These are phyloP conservation scores for Schizochytrium sp. DNA, from an alignment of 108 stramenopile species.

Conservation along the genomic window DNA sequence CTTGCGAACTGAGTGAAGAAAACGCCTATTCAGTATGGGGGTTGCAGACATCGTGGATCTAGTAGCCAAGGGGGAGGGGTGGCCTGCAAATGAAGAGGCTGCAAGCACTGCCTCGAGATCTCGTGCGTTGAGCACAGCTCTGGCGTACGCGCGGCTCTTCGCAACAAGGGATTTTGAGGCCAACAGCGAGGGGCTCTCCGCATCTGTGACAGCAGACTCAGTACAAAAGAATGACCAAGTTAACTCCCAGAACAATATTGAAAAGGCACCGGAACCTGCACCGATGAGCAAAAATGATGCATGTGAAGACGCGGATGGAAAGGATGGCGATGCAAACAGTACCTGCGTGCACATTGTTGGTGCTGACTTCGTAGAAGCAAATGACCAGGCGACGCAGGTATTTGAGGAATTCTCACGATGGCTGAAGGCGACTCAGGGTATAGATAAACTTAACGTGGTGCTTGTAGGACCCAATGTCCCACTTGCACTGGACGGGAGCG, in stretches of 20 bases:
- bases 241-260: too few species aligned
- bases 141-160: neutral
- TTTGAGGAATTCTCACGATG: neutral
- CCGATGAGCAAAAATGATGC: too few species aligned
- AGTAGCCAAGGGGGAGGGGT: neutral
- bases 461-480: conserved; percentile 40
- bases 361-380: conserved; percentile 44
- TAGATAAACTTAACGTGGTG: neutral
- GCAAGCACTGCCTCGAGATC: neutral
- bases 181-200: neutral
- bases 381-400: neutral
- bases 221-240: neutral
- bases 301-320: too few species aligned
- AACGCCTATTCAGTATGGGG: neutral
- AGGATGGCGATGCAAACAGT: too few species aligned
- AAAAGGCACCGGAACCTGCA: too few species aligned
- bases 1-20: neutral
- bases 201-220: neutral
- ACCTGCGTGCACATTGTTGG: conserved; percentile 13
- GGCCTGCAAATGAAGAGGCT: neutral
- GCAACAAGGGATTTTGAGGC: neutral
- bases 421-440: neutral
- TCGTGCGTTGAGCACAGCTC: neutral
- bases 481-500: neutral
- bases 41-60: neutral